Conservation (phyloP, 1,284 basidiomycete species). For the Ceratobasidium theobromae region DNA sequence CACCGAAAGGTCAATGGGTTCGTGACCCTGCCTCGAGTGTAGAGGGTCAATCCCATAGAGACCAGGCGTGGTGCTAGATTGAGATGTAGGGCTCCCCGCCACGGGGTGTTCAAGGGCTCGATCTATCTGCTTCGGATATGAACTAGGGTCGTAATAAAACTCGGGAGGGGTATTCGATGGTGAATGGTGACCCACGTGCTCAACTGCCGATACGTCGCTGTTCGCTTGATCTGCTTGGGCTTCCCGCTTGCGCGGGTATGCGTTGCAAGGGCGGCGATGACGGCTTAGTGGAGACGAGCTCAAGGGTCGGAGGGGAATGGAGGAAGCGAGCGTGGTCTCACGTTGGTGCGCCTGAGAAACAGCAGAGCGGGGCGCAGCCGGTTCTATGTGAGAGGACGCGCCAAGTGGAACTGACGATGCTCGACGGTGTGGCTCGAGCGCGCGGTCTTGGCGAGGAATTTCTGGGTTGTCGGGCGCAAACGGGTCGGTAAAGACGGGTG, state of each 20-base stretch:
- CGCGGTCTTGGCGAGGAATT: background rate
- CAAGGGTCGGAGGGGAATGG: no score
- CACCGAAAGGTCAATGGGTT: slow-evolving; percentile 17
- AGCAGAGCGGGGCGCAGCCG: background rate
- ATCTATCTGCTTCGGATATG: background rate
- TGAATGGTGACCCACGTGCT: no score
- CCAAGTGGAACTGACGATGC: slow-evolving; percentile 9
- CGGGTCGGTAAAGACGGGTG: slow-evolving; percentile 10
- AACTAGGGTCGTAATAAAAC: background rate
- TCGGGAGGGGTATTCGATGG: no score
- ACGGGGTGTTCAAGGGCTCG: background rate
- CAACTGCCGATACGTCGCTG: no score
- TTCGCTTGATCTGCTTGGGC: no score
- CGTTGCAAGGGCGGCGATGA: no score
- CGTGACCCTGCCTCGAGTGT: background rate
- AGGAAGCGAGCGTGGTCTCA: background rate
- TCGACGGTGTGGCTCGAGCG: slow-evolving; percentile 1
- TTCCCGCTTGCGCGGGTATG: no score
- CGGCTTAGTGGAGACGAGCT: no score
- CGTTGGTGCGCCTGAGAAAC: background rate
- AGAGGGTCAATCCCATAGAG: slow-evolving; percentile 3
- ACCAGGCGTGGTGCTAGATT: background rate
- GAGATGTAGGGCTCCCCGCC: background rate
- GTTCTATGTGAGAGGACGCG: background rate
- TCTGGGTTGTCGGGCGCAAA: background rate